Evolutionary conservation across 306 rosid species (phyloP).

Genomic region (Dryas octopetala): DNA sequence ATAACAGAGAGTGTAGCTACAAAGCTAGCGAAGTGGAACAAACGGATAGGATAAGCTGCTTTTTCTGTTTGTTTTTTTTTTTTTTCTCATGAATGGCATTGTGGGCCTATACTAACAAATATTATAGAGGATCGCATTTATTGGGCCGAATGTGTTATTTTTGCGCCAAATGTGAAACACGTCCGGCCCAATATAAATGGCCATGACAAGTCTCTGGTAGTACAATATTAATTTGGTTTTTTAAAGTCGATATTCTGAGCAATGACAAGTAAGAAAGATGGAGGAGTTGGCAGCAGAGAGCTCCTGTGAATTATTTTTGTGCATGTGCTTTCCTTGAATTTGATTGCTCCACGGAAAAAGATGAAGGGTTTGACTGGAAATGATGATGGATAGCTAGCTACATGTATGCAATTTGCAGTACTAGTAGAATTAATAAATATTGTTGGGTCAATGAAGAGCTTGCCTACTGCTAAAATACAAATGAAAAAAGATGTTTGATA

Average conservation of each 20-base stretch:
- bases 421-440: too few relatives aligned
- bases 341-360: neutral
- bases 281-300: neutral
- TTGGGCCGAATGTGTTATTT: too few relatives aligned
- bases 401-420: too few relatives aligned
- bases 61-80: neutral
- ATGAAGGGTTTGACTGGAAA: neutral
- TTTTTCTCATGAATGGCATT: neutral
- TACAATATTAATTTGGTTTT: too few relatives aligned
- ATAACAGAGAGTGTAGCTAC: constrained; percentile 2
- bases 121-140: too few relatives aligned
- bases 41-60: constrained; percentile 3
- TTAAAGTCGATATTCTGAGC: too few relatives aligned
- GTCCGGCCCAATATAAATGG: too few relatives aligned
- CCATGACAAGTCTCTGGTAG: too few relatives aligned
- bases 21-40: neutral
- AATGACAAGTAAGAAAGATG: neutral
- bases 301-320: neutral
- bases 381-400: neutral
- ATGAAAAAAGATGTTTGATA: neutral
- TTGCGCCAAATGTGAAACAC: too few relatives aligned
- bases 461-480: neutral
- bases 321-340: neutral
- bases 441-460: neutral
- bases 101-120: neutral